Conservation (phyloP, 2,329 filamentous ascomycete species). For the Escovopsis sp. region DNA sequence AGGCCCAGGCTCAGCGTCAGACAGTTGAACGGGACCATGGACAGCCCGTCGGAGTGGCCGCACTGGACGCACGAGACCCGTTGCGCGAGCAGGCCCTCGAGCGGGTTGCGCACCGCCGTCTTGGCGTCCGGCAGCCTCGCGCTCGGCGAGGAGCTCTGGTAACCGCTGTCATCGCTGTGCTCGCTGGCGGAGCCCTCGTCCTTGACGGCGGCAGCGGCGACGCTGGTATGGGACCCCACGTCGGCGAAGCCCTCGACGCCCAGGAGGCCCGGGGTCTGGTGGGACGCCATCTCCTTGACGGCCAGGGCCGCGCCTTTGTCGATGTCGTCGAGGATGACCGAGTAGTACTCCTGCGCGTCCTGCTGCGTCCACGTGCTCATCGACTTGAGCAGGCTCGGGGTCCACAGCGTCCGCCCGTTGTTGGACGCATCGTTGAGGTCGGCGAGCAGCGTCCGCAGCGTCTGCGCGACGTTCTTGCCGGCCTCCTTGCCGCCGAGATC, state of each 20-base stretch:
- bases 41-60: conserved; percentile 74
- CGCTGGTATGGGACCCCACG: conserved; percentile 20
- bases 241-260: conserved; percentile 9
- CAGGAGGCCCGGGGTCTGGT: conserved; percentile 1
- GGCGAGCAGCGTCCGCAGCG: conserved; percentile 49
- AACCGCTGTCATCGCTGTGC: conserved; percentile 41
- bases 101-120: conserved; percentile 51
- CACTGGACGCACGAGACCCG: conserved; percentile 76
- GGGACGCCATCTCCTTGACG: conserved; percentile 9
- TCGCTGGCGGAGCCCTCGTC: conserved; percentile 31
- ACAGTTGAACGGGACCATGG: conserved; percentile 87
- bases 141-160: conserved; percentile 29
- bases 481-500: conserved; percentile 9
- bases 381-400: conserved; percentile 64
- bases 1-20: conserved; percentile 69
- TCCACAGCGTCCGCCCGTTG: conserved; percentile 67
- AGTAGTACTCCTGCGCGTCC: conserved; percentile 95
- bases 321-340: conserved; percentile 71
- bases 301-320: conserved; percentile 57
- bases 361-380: conserved; percentile 96
- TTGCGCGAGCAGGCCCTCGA: conserved; percentile 80
- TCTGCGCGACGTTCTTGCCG: conserved; percentile 25
- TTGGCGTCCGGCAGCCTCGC: conserved; percentile 21
- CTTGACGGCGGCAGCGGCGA: conserved; percentile 9
- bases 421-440: conserved; percentile 55